Percentiles rank a stretch among this genome's conserved stretches.
These are phyloP conservation scores for Podila clonocystis DNA, from an alignment of 192 early-diverging fungal genomes.

Conservation along the genomic window DNA sequence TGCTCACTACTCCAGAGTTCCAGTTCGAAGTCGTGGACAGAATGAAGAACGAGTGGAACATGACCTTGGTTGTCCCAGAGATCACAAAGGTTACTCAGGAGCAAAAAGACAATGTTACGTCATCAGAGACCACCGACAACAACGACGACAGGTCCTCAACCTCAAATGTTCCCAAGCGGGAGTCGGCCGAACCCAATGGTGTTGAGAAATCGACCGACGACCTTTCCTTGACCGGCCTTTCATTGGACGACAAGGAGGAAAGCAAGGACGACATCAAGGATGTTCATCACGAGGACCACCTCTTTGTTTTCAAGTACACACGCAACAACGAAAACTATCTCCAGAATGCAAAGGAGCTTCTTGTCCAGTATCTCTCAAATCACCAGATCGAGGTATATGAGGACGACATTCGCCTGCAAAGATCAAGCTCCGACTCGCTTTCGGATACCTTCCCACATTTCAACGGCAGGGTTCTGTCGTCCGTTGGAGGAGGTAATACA, in stretches of 20 bases:
- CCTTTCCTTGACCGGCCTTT: background rate
- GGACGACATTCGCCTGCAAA: slow-evolving; percentile 41
- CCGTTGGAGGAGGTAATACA: slow-evolving; percentile 29
- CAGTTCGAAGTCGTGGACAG: slow-evolving; percentile 44
- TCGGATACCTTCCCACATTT: slow-evolving; percentile 71
- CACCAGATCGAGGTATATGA: slow-evolving; percentile 30
- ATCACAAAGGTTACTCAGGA: background rate
- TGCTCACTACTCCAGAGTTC: slow-evolving; percentile 63
- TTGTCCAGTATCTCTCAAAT: slow-evolving; percentile 31
- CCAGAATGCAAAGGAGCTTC: slow-evolving; percentile 34
- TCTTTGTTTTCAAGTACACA: slow-evolving; percentile 51
- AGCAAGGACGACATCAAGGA: background rate
- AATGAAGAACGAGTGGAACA: slow-evolving; percentile 57
- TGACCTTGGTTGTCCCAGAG: slow-evolving; percentile 37
- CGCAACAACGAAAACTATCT: slow-evolving; percentile 49
- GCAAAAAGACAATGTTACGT: background rate
- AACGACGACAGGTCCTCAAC: background rate
- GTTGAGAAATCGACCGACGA: background rate
- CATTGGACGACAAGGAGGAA: background rate
- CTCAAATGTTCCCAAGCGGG: background rate
- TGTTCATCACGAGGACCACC: slow-evolving; percentile 18
- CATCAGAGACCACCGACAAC: background rate
- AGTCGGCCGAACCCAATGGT: background rate
- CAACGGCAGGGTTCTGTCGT: slow-evolving; percentile 62
- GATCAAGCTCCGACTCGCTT: slow-evolving; percentile 54